These are phyloP conservation scores for Crithidia bombi DNA, from an alignment of 208 protist species.

Conservation along the genomic window DNA sequence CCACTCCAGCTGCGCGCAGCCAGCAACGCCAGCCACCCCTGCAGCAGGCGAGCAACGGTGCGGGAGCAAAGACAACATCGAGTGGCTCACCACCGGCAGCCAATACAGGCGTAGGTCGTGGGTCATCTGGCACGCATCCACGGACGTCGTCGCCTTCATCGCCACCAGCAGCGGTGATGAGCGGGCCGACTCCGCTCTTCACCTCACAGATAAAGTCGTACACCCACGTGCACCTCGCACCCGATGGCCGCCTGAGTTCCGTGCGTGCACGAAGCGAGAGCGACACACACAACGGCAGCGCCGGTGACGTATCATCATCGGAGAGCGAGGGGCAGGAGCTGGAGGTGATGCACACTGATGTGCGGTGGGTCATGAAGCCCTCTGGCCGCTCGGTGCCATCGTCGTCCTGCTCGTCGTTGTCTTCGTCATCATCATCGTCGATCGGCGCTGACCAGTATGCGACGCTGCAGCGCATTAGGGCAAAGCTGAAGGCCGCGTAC, in stretches of 20 bases:
- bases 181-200: constrained; percentile 13
- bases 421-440: not conserved
- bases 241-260: constrained; percentile 37
- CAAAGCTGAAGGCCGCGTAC: constrained; percentile 1
- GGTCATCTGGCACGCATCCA: not conserved
- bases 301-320: not conserved
- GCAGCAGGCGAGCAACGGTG: too few relatives aligned
- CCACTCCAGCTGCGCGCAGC: not conserved
- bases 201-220: constrained; percentile 35
- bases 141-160: not conserved
- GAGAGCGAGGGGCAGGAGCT: constrained; percentile 44
- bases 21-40: not conserved
- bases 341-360: constrained; percentile 70
- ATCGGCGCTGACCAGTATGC: not conserved
- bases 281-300: constrained; percentile 20
- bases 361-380: constrained; percentile 51
- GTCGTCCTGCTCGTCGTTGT: not conserved
- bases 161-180: too few relatives aligned
- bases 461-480: constrained; percentile 3
- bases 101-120: not conserved
- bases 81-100: too few relatives aligned
- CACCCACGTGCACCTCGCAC: constrained; percentile 21
- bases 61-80: too few relatives aligned
- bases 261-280: constrained; percentile 14
- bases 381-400: not conserved